These are phyloP conservation scores for Neurospora hispaniola DNA, from an alignment of 495 filamentous ascomycete genomes.

Conservation along the genomic window DNA sequence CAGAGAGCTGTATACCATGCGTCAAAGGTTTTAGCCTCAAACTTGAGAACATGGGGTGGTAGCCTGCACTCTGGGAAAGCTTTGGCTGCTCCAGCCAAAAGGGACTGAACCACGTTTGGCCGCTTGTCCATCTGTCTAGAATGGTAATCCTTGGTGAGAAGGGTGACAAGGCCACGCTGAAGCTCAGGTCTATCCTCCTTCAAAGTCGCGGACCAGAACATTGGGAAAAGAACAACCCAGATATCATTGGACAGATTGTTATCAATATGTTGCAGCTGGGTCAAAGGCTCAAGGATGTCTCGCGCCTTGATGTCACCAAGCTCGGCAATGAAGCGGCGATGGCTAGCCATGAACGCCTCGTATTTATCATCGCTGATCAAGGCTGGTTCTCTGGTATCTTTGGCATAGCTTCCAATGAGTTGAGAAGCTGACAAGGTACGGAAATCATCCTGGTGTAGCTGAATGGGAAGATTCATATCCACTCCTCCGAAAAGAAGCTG, in stretches of 20 bases:
- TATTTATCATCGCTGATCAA: constrained; percentile 71
- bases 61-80: constrained; percentile 79
- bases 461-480: constrained; percentile 66
- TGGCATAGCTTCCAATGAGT: constrained; percentile 56
- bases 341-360: constrained; percentile 65
- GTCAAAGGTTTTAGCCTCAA: constrained; percentile 80
- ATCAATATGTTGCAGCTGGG: constrained; percentile 91
- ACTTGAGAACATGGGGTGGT: constrained; percentile 92
- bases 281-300: constrained; percentile 82
- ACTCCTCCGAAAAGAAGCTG: constrained; percentile 84
- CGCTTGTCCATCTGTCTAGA: constrained; percentile 84
- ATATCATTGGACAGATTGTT: constrained; percentile 66
- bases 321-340: constrained; percentile 71
- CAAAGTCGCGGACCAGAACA: constrained; percentile 81
- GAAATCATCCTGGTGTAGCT: constrained; percentile 76
- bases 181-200: constrained; percentile 86
- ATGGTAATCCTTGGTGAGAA: constrained; percentile 93
- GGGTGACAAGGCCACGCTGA: constrained; percentile 72
- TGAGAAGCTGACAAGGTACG: constrained; percentile 58
- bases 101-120: constrained; percentile 86
- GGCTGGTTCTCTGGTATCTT: constrained; percentile 60
- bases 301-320: constrained; percentile 73
- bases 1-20: constrained; percentile 86
- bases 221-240: constrained; percentile 83
- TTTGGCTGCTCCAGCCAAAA: constrained; percentile 74